phyloP scores from a whole-genome alignment of 768 basidiomycete genomes.

The Sporobolomyces phaffii region DNA sequence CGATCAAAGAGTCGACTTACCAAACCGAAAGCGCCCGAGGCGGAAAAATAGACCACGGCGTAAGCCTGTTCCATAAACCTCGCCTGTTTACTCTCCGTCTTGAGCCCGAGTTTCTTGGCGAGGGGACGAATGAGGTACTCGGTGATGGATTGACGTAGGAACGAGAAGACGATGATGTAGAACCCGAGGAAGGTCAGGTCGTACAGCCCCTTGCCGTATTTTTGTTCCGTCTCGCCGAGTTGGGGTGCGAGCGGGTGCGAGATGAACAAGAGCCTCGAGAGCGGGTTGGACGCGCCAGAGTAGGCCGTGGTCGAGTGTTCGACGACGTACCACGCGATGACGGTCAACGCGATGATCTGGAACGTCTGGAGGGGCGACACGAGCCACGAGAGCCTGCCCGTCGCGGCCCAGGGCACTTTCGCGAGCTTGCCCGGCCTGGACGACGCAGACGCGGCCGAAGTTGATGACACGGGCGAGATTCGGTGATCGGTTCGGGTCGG shows the following conservation, averaged over 20 bases:
- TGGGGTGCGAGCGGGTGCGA: constrained; percentile 59
- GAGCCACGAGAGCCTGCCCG: constrained; percentile 32
- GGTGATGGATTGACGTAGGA: constrained; percentile 69
- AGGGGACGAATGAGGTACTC: constrained; percentile 62
- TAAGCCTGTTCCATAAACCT: constrained; percentile 91
- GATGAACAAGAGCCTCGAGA: constrained; percentile 64
- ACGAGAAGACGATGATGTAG: constrained; percentile 81
- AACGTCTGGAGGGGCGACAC: constrained; percentile 50
- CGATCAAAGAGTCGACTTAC: constrained; percentile 52
- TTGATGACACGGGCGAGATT: neutral
- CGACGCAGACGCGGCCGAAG: neutral
- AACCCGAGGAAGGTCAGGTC: constrained; percentile 76
- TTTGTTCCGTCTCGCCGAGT: constrained; percentile 56
- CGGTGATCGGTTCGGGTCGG: constrained; percentile 15
- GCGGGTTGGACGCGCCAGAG: constrained; percentile 57
- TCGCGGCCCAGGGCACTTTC: constrained; percentile 4
- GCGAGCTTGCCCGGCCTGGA: neutral
- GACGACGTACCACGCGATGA: constrained; percentile 64
- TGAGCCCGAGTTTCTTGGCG: constrained; percentile 66
- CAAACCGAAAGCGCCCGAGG: constrained; percentile 67
- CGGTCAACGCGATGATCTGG: constrained; percentile 59
- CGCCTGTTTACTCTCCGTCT: constrained; percentile 60
- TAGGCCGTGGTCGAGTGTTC: constrained; percentile 53
- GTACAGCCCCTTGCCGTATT: constrained; percentile 55
- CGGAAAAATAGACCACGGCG: constrained; percentile 68